Evolutionary conservation across 2,329 filamentous ascomycete genomes (phyloP).

Genomic region (Rutstroemia sydowiana): DNA sequence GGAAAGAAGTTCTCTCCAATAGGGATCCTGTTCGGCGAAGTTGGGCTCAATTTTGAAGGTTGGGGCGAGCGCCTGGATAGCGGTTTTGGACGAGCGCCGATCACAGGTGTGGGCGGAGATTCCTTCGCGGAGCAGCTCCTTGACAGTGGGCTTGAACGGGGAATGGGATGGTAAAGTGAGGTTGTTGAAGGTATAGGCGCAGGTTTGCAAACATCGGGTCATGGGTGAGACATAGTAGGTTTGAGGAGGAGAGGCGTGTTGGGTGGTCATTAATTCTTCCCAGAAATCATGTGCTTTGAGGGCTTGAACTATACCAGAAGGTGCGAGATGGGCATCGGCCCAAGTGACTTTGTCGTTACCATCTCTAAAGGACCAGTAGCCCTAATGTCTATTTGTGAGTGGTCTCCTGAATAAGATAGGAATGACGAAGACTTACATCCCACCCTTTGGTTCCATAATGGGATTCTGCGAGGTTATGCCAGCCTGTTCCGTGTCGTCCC

Average conservation of each 20-base stretch:
- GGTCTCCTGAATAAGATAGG: not conserved
- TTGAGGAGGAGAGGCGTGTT: slow-evolving; percentile 53
- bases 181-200: slow-evolving; percentile 50
- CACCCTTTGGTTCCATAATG: slow-evolving; percentile 62
- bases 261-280: slow-evolving; percentile 40
- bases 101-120: slow-evolving; percentile 66
- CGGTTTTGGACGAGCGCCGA: slow-evolving; percentile 46
- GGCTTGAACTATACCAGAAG: slow-evolving; percentile 49
- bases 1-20: slow-evolving; percentile 38
- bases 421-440: slow-evolving; percentile 45
- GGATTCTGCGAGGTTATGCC: slow-evolving; percentile 54
- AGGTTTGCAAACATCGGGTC: slow-evolving; percentile 54
- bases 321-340: slow-evolving; percentile 57
- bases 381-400: slow-evolving; percentile 30
- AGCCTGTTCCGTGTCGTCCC: slow-evolving; percentile 64
- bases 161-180: slow-evolving; percentile 43
- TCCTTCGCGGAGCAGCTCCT: slow-evolving; percentile 58
- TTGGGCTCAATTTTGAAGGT: slow-evolving; percentile 50
- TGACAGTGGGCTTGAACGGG: slow-evolving; percentile 51
- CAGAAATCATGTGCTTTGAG: slow-evolving; percentile 54
- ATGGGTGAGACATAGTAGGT: slow-evolving; percentile 60
- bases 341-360: slow-evolving; percentile 57
- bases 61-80: slow-evolving; percentile 43
- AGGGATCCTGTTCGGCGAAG: slow-evolving; percentile 50
- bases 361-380: slow-evolving; percentile 58